Conservation (phyloP, 805 yeast genomes). For the Zygoascus bituminiphila region DNA sequence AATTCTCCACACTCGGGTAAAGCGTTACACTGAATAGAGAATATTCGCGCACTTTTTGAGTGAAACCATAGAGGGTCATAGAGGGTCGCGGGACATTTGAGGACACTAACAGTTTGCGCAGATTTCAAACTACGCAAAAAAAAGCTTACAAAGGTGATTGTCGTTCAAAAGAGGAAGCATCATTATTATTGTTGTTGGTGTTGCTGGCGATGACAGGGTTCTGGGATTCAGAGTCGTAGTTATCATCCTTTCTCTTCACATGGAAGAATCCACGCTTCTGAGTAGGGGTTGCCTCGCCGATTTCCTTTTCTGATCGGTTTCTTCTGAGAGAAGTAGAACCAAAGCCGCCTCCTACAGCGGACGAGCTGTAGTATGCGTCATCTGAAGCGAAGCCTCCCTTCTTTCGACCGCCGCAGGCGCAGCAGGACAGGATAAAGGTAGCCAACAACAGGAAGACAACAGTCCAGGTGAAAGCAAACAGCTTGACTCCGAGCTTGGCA, state of each 20-base stretch:
- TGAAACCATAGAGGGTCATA: neutral
- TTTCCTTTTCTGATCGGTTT: constrained; percentile 3
- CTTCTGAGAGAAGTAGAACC: constrained; percentile 5
- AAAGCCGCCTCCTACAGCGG: neutral
- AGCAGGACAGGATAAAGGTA: constrained; percentile 25
- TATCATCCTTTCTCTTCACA: constrained; percentile 4
- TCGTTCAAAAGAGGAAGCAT: neutral
- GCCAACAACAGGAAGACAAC: constrained; percentile 9
- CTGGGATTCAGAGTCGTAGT: constrained; percentile 7
- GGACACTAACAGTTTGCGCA: too few relatives aligned
- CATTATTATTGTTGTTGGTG: neutral
- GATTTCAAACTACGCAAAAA: too few relatives aligned
- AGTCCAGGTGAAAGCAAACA: constrained; percentile 60
- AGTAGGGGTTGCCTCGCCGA: neutral
- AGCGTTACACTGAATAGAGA: neutral
- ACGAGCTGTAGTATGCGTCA: neutral
- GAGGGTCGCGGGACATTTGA: too few relatives aligned
- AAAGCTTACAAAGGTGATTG: neutral
- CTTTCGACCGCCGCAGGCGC: constrained; percentile 12
- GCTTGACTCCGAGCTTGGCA: constrained; percentile 27
- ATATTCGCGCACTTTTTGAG: neutral
- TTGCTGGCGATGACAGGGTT: constrained; percentile 6
- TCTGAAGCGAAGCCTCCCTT: neutral
- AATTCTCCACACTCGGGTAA: too few relatives aligned
- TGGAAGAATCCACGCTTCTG: constrained; percentile 11